A percentile compares a stretch with the other conserved stretches of the same genome.
These are phyloP conservation scores for Saturnispora hagleri DNA, from an alignment of 805 yeast species.

Conservation along the genomic window DNA sequence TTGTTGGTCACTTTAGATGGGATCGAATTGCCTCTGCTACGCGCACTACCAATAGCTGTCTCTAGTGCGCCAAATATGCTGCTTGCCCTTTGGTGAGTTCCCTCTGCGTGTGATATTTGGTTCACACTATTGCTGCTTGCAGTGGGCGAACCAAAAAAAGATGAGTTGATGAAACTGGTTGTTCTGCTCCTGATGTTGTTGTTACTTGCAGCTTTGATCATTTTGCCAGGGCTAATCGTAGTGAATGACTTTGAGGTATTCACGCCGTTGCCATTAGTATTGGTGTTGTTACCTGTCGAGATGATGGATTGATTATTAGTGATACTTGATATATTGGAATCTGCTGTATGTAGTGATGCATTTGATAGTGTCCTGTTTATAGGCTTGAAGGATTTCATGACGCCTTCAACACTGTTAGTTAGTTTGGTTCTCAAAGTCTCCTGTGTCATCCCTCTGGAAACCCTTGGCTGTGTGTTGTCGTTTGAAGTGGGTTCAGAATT, in stretches of 20 bases:
- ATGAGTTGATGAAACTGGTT: conserved; percentile 23
- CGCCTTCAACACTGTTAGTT: conserved; percentile 27
- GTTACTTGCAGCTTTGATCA: not conserved
- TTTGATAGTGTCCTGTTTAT: conserved; percentile 26
- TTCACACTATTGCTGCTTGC: not conserved
- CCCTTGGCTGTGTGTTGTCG: conserved; percentile 7
- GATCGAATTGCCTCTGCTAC: conserved; percentile 25
- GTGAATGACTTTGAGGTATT: not conserved
- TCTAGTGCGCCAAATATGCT: conserved; percentile 24
- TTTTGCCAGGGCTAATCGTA: conserved; percentile 4
- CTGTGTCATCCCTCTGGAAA: conserved; percentile 13
- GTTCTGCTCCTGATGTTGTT: conserved; percentile 24
- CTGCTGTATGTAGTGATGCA: conserved; percentile 21
- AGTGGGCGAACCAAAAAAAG: conserved; percentile 15
- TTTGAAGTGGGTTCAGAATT: conserved; percentile 3
- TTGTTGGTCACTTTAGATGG: not conserved
- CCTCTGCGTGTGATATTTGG: not conserved
- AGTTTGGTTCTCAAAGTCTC: conserved; percentile 24
- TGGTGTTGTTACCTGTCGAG: not conserved
- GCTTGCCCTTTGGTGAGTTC: conserved; percentile 1
- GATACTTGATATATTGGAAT: not conserved
- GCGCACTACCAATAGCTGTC: conserved; percentile 26
- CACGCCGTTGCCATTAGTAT: not conserved
- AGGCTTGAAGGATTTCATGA: conserved; percentile 28
- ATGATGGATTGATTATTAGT: conserved; percentile 1